A percentile compares a stretch with the other conserved stretches of the same genome.
phyloP scores from a whole-genome alignment of 2,329 filamentous ascomycete species.

The Xylaria sp. region DNA sequence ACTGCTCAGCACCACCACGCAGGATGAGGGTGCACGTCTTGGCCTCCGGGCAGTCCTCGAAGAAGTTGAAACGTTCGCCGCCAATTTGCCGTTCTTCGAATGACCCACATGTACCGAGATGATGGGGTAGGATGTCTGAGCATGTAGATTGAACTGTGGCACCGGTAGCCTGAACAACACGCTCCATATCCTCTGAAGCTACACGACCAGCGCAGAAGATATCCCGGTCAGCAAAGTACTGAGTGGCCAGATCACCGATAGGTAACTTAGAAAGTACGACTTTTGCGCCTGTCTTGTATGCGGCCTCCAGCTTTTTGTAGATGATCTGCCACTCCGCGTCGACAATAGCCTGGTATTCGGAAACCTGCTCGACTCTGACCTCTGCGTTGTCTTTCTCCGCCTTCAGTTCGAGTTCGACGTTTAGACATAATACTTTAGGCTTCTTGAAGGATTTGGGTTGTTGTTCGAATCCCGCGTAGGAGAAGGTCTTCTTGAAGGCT shows the following conservation, averaged over 20 bases:
- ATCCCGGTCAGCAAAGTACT: constrained; percentile 97
- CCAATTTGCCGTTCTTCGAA: constrained; percentile 99
- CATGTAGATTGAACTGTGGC: constrained; percentile 94
- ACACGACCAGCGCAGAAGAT: constrained; percentile 98
- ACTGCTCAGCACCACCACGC: constrained; percentile 96
- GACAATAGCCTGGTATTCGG: constrained; percentile 98
- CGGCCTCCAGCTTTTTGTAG: constrained; percentile 97
- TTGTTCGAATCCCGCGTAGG: constrained; percentile 98
- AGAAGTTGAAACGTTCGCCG: constrained; percentile 98
- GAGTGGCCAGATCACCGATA: constrained; percentile 96
- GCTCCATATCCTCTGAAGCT: constrained; percentile 90
- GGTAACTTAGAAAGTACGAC: constrained; percentile 97
- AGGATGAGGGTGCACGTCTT: constrained; percentile 98
- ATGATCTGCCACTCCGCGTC: constrained; percentile 99
- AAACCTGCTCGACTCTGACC: constrained; percentile 96
- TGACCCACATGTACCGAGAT: constrained; percentile 87
- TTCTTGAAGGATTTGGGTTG: constrained; percentile 95
- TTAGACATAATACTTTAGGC: constrained; percentile 96
- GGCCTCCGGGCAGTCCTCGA: constrained; percentile 92
- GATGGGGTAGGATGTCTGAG: constrained; percentile 88
- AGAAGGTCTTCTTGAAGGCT: constrained; percentile 99
- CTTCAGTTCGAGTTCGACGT: constrained; percentile 98
- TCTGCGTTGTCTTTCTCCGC: constrained; percentile 99
- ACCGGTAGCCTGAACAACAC: constrained; percentile 93
- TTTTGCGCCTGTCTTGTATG: constrained; percentile 94